phyloP scores from a whole-genome alignment of 2,329 filamentous ascomycete species.

The Phialophora chinensis region DNA sequence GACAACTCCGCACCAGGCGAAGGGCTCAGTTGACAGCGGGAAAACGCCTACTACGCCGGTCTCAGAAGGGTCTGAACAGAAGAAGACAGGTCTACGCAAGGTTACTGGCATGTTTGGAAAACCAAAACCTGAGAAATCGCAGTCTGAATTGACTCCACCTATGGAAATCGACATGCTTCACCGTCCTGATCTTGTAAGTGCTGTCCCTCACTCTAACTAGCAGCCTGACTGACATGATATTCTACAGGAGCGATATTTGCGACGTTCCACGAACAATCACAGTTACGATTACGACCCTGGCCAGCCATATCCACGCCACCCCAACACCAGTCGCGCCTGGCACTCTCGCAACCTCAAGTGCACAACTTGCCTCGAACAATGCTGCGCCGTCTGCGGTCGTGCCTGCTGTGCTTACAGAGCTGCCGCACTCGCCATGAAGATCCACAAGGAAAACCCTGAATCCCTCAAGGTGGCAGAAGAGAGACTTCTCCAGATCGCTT shows the following conservation, averaged over 20 bases:
- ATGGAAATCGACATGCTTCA: constrained; percentile 19
- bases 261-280: constrained; percentile 30
- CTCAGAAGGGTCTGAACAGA: constrained; percentile 23
- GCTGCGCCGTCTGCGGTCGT: constrained; percentile 42
- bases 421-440: constrained; percentile 30
- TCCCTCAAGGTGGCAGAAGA: constrained; percentile 32
- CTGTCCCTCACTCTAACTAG: background rate
- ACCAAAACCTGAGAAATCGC: constrained; percentile 27
- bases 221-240: background rate
- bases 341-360: constrained; percentile 45
- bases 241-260: constrained; percentile 35
- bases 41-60: constrained; percentile 22
- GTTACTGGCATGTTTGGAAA: constrained; percentile 36
- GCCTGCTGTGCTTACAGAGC: constrained; percentile 45
- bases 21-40: constrained; percentile 22
- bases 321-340: constrained; percentile 41
- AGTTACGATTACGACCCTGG: constrained; percentile 34
- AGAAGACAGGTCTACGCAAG: constrained; percentile 36
- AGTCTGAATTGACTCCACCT: constrained; percentile 13
- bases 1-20: constrained; percentile 6
- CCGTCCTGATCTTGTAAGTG: constrained; percentile 34
- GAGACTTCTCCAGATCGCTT: constrained; percentile 39
- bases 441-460: constrained; percentile 29
- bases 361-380: constrained; percentile 39
- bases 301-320: constrained; percentile 38